Conservation (phyloP, 352 stramenopile genomes). For the Phytophthora agathidicida region DNA sequence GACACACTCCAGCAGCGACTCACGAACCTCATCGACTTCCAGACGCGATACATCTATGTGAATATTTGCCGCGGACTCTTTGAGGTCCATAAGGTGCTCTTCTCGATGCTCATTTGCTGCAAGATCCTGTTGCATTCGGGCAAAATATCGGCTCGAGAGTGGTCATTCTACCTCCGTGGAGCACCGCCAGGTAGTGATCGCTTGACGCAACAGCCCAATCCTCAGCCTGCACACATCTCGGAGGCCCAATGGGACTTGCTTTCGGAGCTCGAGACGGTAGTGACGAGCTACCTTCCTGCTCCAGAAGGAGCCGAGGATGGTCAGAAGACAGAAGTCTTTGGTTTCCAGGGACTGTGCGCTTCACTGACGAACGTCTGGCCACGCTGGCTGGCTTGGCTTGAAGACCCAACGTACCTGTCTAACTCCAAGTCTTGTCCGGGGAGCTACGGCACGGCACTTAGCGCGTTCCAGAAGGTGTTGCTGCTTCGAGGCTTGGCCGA, state of each 20-base stretch:
- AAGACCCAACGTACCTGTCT: constrained; percentile 47
- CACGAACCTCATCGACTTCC: constrained; percentile 86
- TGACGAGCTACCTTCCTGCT: constrained; percentile 31
- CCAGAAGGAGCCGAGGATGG: not conserved
- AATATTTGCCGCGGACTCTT: constrained; percentile 96
- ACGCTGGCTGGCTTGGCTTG: constrained; percentile 68
- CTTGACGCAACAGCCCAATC: constrained; percentile 46
- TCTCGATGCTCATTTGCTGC: constrained; percentile 95
- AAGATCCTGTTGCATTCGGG: constrained; percentile 91
- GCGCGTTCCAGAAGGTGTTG: constrained; percentile 77
- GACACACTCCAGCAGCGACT: constrained; percentile 69
- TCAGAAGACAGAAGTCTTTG: constrained; percentile 25
- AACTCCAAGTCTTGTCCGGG: constrained; percentile 45
- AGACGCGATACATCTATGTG: constrained; percentile 93
- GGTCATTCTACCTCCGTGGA: constrained; percentile 90
- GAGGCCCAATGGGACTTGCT: constrained; percentile 87
- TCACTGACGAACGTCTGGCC: constrained; percentile 67
- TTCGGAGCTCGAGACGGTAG: constrained; percentile 71
- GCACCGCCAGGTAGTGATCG: constrained; percentile 32
- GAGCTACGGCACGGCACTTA: constrained; percentile 47
- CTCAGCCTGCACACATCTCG: constrained; percentile 68
- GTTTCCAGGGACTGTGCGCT: constrained; percentile 68
- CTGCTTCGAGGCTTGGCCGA: constrained; percentile 84
- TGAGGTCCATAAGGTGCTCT: constrained; percentile 94
- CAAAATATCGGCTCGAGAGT: constrained; percentile 79